Evolutionary conservation across 768 basidiomycete species (phyloP), one percentile per base, ranked within the genome.

Genomic region (Boletus sp.): DNA sequence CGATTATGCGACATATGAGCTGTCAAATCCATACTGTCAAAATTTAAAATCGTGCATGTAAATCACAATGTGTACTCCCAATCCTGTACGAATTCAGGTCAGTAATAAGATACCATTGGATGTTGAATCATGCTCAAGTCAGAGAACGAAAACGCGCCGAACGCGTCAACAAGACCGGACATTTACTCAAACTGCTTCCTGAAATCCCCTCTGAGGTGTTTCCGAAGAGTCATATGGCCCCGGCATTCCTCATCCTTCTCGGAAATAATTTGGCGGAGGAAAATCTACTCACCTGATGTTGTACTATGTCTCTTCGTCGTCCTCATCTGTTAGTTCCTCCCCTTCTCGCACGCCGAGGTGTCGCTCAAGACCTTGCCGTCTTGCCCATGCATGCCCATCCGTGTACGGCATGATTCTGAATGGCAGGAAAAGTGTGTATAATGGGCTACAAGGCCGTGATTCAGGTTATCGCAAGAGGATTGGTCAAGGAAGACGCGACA

Each of bases 271-370:
- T 24, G 42, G 4, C 0, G 0, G 6, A 20, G 10, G 10, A 39
- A 20, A 20, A 10, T 24, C 3, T 17, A 47, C 67, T 52, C 57
- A 61, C 66, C 29, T 35, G 4, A 35, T 47, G 17, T 7, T 11
- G 5, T 37, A 44, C 32, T 59, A 70, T 46, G 46, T 12, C 52
- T 65, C 62, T n/a, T 67, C 73, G 2, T 81, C 78, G 3, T 84
- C 85, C 20, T 94, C 94, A 62, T 94, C 92, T 4, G 96, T 98
- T 59, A 98, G 74, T 66, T 94, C 92, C 56, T 95, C 96, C 17
- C 87, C 90, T 33, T 76, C 77, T n/a, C 80, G 74, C 3, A 94
- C 71, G 5, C 89, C 88, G 3, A 71, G 67, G 60, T 90, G 87
- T 17, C 77, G 72, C 41, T 81, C 78, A 61, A 84, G 81, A 14